Base-by-base conservation (phyloP, 768 basidiomycete genomes). In the Tephrocybe sp. region DNA sequence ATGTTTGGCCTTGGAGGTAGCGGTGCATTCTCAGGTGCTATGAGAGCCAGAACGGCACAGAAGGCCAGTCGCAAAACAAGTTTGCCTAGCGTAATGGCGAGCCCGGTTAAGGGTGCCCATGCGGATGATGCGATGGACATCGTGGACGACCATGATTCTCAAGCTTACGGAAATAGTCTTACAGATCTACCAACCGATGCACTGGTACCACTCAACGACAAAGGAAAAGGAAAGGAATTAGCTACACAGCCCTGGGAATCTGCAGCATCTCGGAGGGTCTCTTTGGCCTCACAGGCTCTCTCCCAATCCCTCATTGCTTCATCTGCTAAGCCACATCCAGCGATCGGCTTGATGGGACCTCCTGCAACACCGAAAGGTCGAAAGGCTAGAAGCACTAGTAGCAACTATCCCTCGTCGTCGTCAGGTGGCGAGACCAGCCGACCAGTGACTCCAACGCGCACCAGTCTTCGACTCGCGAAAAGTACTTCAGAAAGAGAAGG, bases 221-320 rank as follows among this genome's bases (percentile, higher is more conserved):
- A 62, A 58, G 67, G 64, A 30, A 75, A 75, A 55, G 72, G 67
- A 14, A 74, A 70, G 60, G 54, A 61, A 23, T 50, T 52, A 51
- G 40, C 53, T 1, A 44, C 59, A 26, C 61, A 65, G 23, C 31
- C 54, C 20, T 68, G 68, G 66, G 62, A 61, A 41, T 62, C 58
- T 16, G 65, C 76, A 55, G 73, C 75, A 3, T 79, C 79, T 23
- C 68, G 79, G 39, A 68, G 83, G 35, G 80, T 81, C 4, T 84
- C 83, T 22, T 63, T 79, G 61, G 82, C 82, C 0, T 79, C 78
- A 19, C 78, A 83, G 49, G 74, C 79, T 4, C 75, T 87, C 31
- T 79, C 85, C 3, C 78, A 82, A 60, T 88, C 86, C 5, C 61
- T 87, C 31, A 77, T 72, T n/a, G 67, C 71, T 3, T 59, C 81